Evolutionary conservation across 139 green algal species (phyloP).

Genomic region (Haematococcus sp.): DNA sequence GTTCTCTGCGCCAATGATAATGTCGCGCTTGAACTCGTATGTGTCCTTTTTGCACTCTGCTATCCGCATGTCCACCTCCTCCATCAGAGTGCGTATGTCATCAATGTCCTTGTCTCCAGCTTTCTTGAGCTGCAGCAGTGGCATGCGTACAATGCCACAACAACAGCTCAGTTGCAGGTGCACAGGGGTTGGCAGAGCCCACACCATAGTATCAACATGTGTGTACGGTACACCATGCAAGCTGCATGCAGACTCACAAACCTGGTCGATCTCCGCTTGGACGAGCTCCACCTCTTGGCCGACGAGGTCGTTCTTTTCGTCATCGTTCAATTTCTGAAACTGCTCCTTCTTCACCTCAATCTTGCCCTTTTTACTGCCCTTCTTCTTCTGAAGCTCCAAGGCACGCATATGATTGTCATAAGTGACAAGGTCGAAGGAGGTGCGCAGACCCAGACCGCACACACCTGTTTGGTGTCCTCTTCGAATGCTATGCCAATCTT

Average conservation of each 20-base stretch:
- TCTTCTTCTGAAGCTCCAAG: conserved; percentile 39
- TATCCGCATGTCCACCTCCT: conserved; percentile 77
- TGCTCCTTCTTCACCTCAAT: conserved; percentile 21
- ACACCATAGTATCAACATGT: neutral
- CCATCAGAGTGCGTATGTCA: conserved; percentile 68
- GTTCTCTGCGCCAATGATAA: conserved; percentile 80
- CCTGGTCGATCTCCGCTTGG: conserved; percentile 47
- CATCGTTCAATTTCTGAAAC: conserved; percentile 45
- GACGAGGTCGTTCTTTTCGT: conserved; percentile 71
- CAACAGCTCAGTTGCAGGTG: neutral
- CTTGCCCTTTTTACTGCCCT: conserved; percentile 23
- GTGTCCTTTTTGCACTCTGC: conserved; percentile 74
- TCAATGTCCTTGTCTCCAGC: conserved; percentile 64
- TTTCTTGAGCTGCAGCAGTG: conserved; percentile 31
- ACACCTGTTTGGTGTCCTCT: conserved; percentile 17
- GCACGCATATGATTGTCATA: too few species aligned
- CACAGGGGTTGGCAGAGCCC: neutral
- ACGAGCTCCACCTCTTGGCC: conserved; percentile 61
- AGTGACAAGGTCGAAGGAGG: too few species aligned
- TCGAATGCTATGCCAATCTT: conserved; percentile 22
- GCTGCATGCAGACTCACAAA: neutral
- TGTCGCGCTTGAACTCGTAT: conserved; percentile 85
- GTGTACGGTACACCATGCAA: neutral
- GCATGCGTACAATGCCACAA: neutral
- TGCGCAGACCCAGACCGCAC: neutral